Conservation (phyloP, 257 asterid species). For the Paraleonurus japonicus region DNA sequence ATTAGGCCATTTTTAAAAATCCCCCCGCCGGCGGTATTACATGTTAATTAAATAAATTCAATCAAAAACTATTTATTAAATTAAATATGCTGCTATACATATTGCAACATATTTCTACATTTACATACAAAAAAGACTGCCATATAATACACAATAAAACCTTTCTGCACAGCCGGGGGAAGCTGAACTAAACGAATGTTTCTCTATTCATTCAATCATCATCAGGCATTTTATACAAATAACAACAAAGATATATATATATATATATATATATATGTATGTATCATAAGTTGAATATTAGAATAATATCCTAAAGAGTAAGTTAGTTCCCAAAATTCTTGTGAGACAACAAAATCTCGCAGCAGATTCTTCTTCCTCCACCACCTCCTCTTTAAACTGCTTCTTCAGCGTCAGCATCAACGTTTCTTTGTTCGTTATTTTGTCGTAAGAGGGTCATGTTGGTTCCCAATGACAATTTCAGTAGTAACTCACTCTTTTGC, state of each 20-base stretch:
- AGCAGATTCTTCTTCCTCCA: not conserved
- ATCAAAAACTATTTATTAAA: too few relatives aligned
- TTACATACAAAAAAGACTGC: too few relatives aligned
- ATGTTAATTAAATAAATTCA: too few relatives aligned
- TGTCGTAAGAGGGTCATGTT: not conserved
- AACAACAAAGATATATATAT: not conserved
- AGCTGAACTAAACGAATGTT: conserved; percentile 15
- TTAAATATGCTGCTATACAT: too few relatives aligned
- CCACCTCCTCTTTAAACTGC: conserved; percentile 17
- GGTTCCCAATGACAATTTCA: not conserved
- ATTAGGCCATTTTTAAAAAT: too few relatives aligned
- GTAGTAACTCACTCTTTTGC: not conserved
- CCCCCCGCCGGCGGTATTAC: too few relatives aligned
- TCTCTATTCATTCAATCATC: conserved; percentile 3
- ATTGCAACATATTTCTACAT: too few relatives aligned
- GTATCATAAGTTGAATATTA: conserved; percentile 8
- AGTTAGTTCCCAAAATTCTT: conserved; percentile 32
- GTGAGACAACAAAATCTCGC: conserved; percentile 7
- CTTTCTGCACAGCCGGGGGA: too few relatives aligned
- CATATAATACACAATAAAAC: too few relatives aligned
- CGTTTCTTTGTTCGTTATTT: not conserved
- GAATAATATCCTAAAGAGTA: conserved; percentile 15
- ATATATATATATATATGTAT: not conserved
- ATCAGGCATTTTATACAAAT: conserved; percentile 28
- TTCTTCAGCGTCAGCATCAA: not conserved